Conservation (phyloP, 169 alveolate species). For the Theileria sp. region DNA sequence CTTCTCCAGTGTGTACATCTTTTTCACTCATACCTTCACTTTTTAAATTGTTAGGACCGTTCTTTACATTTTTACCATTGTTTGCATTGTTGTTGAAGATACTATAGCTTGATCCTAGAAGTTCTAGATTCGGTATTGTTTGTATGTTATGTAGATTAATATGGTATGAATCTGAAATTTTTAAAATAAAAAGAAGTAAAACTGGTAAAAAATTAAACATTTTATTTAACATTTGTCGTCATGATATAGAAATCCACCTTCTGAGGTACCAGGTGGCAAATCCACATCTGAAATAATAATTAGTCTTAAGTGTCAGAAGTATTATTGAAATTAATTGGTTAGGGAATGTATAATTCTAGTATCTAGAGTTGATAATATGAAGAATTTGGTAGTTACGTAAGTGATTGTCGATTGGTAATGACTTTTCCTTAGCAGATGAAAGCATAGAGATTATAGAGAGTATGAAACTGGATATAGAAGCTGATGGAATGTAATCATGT, state of each 20-base stretch:
- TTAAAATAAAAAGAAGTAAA: neutral
- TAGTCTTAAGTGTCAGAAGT: neutral
- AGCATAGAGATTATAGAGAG: conserved; percentile 80
- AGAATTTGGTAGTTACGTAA: conserved; percentile 33
- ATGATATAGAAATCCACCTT: conserved; percentile 59
- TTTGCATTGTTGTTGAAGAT: neutral
- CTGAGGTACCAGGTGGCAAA: conserved; percentile 68
- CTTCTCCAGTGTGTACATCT: neutral
- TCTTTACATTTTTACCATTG: neutral
- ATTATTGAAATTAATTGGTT: neutral
- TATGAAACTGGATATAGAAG: conserved; percentile 76
- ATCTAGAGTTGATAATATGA: neutral
- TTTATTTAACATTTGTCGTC: conserved; percentile 59
- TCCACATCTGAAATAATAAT: conserved; percentile 56
- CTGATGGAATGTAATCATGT: conserved; percentile 79
- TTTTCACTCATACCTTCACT: neutral
- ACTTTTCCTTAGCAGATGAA: conserved; percentile 78
- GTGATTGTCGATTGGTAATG: conserved; percentile 77
- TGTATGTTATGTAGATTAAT: neutral
- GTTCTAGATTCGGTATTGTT: conserved; percentile 37
- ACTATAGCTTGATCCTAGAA: conserved; percentile 54
- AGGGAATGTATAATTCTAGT: neutral
- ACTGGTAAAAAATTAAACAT: conserved; percentile 9
- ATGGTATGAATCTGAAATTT: neutral
- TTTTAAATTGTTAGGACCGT: neutral